phyloP scores from a whole-genome alignment of 331 rosid species.

The Malus hybrid region DNA sequence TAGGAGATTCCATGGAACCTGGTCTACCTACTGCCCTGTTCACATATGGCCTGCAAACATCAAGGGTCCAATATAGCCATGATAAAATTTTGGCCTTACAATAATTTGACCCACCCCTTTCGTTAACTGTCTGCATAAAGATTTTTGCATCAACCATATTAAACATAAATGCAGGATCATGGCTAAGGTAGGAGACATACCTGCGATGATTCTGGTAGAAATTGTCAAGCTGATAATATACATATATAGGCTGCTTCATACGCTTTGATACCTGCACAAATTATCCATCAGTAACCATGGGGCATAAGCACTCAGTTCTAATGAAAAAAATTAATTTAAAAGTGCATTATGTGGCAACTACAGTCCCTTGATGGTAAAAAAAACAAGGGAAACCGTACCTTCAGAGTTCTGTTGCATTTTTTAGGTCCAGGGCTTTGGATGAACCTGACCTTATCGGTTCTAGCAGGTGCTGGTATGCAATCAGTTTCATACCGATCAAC shows the following conservation, averaged over 20 bases:
- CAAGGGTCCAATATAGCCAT: neutral
- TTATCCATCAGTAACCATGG: neutral
- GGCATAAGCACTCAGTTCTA: neutral
- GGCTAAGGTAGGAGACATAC: slow-evolving; percentile 34
- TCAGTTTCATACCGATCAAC: slow-evolving; percentile 57
- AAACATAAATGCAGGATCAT: neutral
- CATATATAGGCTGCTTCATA: slow-evolving; percentile 68
- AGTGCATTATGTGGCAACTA: neutral
- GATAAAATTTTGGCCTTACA: neutral
- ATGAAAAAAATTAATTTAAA: neutral
- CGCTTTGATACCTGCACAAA: slow-evolving; percentile 51
- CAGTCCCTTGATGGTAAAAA: neutral
- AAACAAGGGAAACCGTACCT: slow-evolving; percentile 26
- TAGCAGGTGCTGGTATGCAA: slow-evolving; percentile 26
- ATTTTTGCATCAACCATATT: neutral
- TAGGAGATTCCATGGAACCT: neutral
- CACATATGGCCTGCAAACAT: neutral
- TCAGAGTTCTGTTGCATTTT: slow-evolving; percentile 37
- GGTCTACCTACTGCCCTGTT: neutral
- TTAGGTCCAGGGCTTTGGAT: slow-evolving; percentile 42
- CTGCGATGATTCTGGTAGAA: slow-evolving; percentile 95
- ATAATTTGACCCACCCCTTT: neutral
- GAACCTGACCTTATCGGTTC: slow-evolving; percentile 36
- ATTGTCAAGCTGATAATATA: slow-evolving; percentile 92
- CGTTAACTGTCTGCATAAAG: neutral